Evolutionary conservation across 2,329 filamentous ascomycete genomes (phyloP).

Genomic region (Fusarium miscanthi): DNA sequence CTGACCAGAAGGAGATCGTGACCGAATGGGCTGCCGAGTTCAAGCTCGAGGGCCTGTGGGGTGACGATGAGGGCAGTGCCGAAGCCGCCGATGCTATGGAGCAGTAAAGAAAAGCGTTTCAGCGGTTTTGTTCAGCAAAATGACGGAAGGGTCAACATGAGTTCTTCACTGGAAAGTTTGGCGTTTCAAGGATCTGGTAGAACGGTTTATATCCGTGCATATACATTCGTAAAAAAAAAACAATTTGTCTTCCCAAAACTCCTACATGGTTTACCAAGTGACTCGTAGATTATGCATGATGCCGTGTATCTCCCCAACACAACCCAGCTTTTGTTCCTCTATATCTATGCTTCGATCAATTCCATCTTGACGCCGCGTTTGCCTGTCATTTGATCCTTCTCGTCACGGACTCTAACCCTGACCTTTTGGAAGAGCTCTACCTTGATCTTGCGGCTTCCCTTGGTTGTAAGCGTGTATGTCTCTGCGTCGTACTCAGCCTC

Average conservation of each 20-base stretch:
- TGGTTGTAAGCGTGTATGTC: constrained; percentile 78
- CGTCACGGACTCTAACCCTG: constrained; percentile 86
- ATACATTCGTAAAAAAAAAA: constrained; percentile 42
- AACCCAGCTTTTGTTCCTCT: background rate
- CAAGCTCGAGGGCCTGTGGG: constrained; percentile 93
- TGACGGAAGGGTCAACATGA: constrained; percentile 44
- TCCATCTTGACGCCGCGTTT: constrained; percentile 91
- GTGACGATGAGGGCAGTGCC: constrained; percentile 65
- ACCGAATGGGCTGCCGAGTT: constrained; percentile 95
- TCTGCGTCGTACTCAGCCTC: constrained; percentile 88
- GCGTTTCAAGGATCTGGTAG: constrained; percentile 50
- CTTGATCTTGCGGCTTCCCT: constrained; percentile 64
- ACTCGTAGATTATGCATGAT: constrained; percentile 30
- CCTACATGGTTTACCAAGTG: constrained; percentile 23
- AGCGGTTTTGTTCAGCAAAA: constrained; percentile 32
- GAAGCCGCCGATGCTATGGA: constrained; percentile 62
- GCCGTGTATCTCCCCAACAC: background rate
- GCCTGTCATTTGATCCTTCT: constrained; percentile 94
- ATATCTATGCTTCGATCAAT: constrained; percentile 57
- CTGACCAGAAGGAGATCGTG: constrained; percentile 87
- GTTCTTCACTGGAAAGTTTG: constrained; percentile 47
- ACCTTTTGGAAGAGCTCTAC: constrained; percentile 95
- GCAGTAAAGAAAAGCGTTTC: constrained; percentile 51
- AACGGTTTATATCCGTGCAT: constrained; percentile 45
- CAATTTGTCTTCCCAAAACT: constrained; percentile 41